Conservation (phyloP, 2,329 filamentous ascomycete species). For the Aspergillus quadricinctus region DNA sequence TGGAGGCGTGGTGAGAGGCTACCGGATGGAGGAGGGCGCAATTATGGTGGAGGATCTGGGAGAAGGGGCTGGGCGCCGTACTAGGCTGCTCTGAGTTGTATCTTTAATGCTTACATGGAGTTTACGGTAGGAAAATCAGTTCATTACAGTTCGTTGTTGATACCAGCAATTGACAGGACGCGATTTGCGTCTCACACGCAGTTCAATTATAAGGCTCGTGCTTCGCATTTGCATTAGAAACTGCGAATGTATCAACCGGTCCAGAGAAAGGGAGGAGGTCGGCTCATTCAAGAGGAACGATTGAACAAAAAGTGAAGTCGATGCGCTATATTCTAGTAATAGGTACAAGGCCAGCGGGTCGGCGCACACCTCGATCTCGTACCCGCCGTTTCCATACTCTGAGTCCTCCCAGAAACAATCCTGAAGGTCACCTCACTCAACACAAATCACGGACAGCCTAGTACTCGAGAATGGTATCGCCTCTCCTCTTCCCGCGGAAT, state of each 20-base stretch:
- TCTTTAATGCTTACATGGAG: background rate
- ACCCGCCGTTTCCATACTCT: background rate
- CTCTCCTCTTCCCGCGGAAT: constrained; percentile 80
- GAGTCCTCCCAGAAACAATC: background rate
- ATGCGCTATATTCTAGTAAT: constrained; percentile 33
- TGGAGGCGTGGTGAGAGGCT: constrained; percentile 48
- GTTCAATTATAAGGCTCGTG: too few relatives aligned
- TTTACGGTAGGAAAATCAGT: background rate
- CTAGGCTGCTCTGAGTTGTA: background rate
- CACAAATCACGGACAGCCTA: constrained; percentile 36
- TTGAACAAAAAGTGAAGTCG: constrained; percentile 15
- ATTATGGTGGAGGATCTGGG: constrained; percentile 36
- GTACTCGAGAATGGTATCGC: constrained; percentile 77
- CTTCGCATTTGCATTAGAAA: too few relatives aligned
- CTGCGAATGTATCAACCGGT: background rate
- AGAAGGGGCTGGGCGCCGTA: constrained; percentile 40
- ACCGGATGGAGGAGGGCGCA: constrained; percentile 32
- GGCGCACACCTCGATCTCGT: constrained; percentile 1
- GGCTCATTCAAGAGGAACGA: background rate
- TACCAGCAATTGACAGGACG: background rate
- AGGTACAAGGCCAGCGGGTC: constrained; percentile 29
- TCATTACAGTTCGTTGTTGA: background rate
- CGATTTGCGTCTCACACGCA: background rate
- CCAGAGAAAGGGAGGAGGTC: background rate
- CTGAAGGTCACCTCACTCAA: background rate